Evolutionary conservation across 2,329 filamentous ascomycete species (phyloP).

Genomic region (Colletotrichum cereale): DNA sequence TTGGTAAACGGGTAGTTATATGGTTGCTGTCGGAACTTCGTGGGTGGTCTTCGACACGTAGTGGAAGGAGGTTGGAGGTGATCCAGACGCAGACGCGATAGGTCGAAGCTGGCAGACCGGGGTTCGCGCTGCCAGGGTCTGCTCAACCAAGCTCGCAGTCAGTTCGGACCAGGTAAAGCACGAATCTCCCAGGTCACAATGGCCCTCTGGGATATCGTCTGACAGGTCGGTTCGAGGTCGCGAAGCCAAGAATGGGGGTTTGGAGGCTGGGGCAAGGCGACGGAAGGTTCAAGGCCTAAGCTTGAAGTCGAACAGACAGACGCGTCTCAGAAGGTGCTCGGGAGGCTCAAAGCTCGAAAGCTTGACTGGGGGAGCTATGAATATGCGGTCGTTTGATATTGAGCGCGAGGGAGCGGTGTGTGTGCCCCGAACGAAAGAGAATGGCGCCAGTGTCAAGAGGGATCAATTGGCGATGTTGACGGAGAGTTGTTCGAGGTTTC

Average conservation of each 20-base stretch:
- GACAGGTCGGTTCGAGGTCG: neutral
- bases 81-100: constrained; percentile 34
- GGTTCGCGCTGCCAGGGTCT: constrained; percentile 24
- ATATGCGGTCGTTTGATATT: neutral
- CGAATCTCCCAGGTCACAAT: neutral
- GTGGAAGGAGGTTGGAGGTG: constrained; percentile 15
- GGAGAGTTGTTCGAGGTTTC: constrained; percentile 16
- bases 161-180: neutral
- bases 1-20: neutral
- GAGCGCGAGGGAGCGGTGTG: neutral
- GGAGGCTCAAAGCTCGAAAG: constrained; percentile 33
- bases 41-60: constrained; percentile 16
- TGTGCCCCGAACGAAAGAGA: neutral
- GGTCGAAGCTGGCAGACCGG: constrained; percentile 19
- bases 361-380: constrained; percentile 14
- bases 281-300: constrained; percentile 26
- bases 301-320: constrained; percentile 24
- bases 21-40: neutral
- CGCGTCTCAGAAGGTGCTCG: constrained; percentile 38
- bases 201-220: neutral
- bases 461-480: constrained; percentile 10
- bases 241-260: neutral
- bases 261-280: constrained; percentile 10
- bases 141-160: neutral
- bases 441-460: neutral